Conservation (phyloP, 2,329 filamentous ascomycete species). For the Xylaria sp. region DNA sequence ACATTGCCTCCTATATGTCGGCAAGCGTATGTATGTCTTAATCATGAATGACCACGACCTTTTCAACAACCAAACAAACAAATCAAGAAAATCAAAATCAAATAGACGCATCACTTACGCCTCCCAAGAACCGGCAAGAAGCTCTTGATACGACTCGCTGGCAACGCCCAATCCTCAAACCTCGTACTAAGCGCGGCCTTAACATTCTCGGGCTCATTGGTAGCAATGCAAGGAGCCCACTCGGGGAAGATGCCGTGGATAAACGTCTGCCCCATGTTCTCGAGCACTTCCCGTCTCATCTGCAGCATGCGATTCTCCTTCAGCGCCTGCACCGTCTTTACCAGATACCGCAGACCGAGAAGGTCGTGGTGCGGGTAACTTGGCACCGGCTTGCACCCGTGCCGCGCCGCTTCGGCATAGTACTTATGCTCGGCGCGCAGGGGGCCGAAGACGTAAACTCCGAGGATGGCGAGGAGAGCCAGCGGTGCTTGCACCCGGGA, state of each 20-base stretch:
- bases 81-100: background rate
- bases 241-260: conserved; percentile 43
- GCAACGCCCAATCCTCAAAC: conserved; percentile 62
- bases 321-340: conserved; percentile 37
- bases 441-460: conserved; percentile 34
- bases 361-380: conserved; percentile 39
- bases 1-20: background rate
- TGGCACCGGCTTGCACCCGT: conserved; percentile 41
- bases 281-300: conserved; percentile 31
- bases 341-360: conserved; percentile 44
- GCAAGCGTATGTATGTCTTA: background rate
- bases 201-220: conserved; percentile 57
- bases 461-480: conserved; percentile 29
- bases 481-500: conserved; percentile 20
- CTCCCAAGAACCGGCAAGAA: conserved; percentile 59
- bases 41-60: background rate
- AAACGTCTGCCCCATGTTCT: conserved; percentile 42
- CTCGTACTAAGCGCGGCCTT: conserved; percentile 64
- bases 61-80: background rate
- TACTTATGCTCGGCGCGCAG: conserved; percentile 40
- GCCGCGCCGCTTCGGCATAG: conserved; percentile 34
- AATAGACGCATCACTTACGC: conserved; percentile 40
- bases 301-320: conserved; percentile 40
- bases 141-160: conserved; percentile 50
- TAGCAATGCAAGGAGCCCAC: conserved; percentile 33